Evolutionary conservation across 2,329 filamentous ascomycete species (phyloP).

Genomic region (Biscogniauxia mediterranea): DNA sequence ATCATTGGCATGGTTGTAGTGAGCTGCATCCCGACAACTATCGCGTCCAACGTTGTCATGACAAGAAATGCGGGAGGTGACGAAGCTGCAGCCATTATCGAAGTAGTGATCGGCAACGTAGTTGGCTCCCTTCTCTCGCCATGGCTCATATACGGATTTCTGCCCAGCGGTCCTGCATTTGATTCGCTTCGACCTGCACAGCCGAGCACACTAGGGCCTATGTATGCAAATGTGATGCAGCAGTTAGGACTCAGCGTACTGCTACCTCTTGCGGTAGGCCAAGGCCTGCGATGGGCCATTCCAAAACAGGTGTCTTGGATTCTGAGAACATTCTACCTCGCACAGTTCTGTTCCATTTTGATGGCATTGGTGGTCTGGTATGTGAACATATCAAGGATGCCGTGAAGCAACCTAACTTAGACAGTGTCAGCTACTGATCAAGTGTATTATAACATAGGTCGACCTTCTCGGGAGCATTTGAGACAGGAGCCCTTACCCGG

Average conservation of each 20-base stretch:
- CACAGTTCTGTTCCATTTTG: conserved; percentile 47
- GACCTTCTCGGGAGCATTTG: conserved; percentile 65
- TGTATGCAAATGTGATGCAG: conserved; percentile 66
- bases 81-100: conserved; percentile 62
- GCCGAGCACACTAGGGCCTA: conserved; percentile 51
- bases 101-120: conserved; percentile 69
- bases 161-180: conserved; percentile 52
- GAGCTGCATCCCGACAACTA: conserved; percentile 69
- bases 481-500: conserved; percentile 58
- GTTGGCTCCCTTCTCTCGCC: conserved; percentile 67
- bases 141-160: conserved; percentile 60
- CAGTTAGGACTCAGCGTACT: conserved; percentile 67
- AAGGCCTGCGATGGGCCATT: conserved; percentile 52
- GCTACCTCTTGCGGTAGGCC: conserved; percentile 61
- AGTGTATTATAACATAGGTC: conserved; percentile 48
- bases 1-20: conserved; percentile 66
- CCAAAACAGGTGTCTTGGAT: conserved; percentile 51
- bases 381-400: conserved; percentile 13
- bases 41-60: conserved; percentile 73
- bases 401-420: neutral
- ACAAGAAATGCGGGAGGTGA: conserved; percentile 68
- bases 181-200: conserved; percentile 53
- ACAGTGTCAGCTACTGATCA: conserved; percentile 32
- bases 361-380: conserved; percentile 51
- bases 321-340: conserved; percentile 52